A percentile compares a stretch with the other conserved stretches of the same genome.
These are phyloP conservation scores for Rhipidocladum racemiflorum DNA, from an alignment of 176 grass and related monocot species.

Conservation along the genomic window DNA sequence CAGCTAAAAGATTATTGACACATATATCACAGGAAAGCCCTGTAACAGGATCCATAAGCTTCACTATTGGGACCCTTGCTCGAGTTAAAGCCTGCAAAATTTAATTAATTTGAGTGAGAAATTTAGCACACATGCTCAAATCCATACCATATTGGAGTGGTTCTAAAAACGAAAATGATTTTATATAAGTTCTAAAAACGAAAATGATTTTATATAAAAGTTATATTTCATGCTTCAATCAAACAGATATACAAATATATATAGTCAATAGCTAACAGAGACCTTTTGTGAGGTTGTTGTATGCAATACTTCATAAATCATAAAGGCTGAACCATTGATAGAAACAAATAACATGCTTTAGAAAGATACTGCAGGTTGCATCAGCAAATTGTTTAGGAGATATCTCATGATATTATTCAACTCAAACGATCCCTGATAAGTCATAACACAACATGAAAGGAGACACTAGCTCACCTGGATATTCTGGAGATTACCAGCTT, in stretches of 20 bases:
- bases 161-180: background rate
- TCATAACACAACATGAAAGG: conserved; percentile 19
- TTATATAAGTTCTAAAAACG: background rate
- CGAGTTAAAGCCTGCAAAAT: conserved; percentile 77
- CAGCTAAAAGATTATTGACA: conserved; percentile 93
- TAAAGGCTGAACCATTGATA: conserved; percentile 6
- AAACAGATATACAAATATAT: background rate
- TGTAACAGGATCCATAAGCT: conserved; percentile 92
- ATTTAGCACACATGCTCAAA: conserved; percentile 29
- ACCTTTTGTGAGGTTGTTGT: background rate
- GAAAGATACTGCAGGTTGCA: conserved; percentile 5
- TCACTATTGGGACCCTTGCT: conserved; percentile 98
- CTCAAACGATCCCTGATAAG: conserved; percentile 9
- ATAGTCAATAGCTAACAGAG: background rate
- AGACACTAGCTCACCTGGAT: conserved; percentile 63
- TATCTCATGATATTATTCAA: conserved; percentile 9
- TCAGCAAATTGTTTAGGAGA: conserved; percentile 1
- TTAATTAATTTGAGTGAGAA: conserved; percentile 31
- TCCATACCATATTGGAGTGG: background rate
- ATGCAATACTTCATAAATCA: background rate
- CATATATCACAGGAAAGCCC: conserved; percentile 97
- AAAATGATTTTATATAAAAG: conserved; percentile 5
- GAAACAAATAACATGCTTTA: background rate
- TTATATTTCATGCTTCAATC: background rate
- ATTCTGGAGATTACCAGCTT: conserved; percentile 82